These are phyloP conservation scores for Hemileccinum impolitum DNA, from an alignment of 768 basidiomycete genomes.

Conservation along the genomic window DNA sequence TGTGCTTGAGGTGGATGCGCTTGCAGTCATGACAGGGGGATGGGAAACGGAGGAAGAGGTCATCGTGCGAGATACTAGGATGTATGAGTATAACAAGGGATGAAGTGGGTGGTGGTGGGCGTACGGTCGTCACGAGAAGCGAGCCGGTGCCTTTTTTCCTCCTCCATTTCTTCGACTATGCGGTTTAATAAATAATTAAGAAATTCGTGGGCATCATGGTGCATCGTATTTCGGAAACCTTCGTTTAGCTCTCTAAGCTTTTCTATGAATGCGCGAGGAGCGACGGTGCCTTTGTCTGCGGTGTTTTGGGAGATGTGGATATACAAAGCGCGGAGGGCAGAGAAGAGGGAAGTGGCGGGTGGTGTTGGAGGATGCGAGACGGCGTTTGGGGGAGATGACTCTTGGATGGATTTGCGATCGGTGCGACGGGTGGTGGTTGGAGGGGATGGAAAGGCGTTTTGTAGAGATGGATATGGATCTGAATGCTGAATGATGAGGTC, in stretches of 20 bases:
- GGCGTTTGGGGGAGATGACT: slow-evolving; percentile 28
- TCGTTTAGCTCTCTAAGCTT: slow-evolving; percentile 93
- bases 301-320: slow-evolving; percentile 77
- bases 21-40: slow-evolving; percentile 38
- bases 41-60: slow-evolving; percentile 48
- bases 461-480: slow-evolving; percentile 45
- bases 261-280: slow-evolving; percentile 89
- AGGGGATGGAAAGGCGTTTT: slow-evolving; percentile 34
- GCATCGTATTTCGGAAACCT: slow-evolving; percentile 84
- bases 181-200: slow-evolving; percentile 90
- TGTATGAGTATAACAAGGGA: slow-evolving; percentile 6
- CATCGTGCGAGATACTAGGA: slow-evolving; percentile 57
- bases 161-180: slow-evolving; percentile 90
- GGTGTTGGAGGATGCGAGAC: slow-evolving; percentile 25
- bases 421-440: slow-evolving; percentile 44
- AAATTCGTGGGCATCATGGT: slow-evolving; percentile 99
- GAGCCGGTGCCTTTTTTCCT: slow-evolving; percentile 50
- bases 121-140: slow-evolving; percentile 62
- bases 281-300: slow-evolving; percentile 76
- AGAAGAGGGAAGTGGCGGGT: slow-evolving; percentile 71
- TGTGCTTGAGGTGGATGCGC: slow-evolving; percentile 46
- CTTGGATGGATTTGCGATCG: slow-evolving; percentile 48
- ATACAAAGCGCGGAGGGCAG: slow-evolving; percentile 92
- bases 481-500: slow-evolving; percentile 76
- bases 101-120: slow-evolving; percentile 29